phyloP scores from a whole-genome alignment of 176 grass and related monocot species.

The Aegilops bicornis region DNA sequence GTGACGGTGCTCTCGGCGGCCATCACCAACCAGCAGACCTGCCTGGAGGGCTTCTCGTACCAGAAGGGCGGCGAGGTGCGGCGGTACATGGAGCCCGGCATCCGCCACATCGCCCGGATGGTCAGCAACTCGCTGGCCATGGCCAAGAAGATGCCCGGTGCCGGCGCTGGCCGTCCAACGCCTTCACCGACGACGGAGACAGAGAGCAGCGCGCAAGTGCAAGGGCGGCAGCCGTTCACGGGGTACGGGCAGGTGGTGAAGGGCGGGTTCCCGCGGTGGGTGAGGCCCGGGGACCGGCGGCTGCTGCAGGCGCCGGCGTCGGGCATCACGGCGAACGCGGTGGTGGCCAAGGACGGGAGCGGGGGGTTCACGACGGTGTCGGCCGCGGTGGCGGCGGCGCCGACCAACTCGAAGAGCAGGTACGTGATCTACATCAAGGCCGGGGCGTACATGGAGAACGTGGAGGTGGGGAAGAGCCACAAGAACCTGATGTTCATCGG shows the following conservation, averaged over 20 bases:
- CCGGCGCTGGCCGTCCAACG: background rate
- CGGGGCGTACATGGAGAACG: constrained; percentile 86
- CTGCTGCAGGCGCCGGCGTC: constrained; percentile 60
- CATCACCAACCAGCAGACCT: constrained; percentile 90
- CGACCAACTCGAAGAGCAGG: constrained; percentile 41
- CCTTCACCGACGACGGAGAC: background rate
- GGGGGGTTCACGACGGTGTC: constrained; percentile 65
- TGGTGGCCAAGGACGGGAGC: constrained; percentile 73
- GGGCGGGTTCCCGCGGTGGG: constrained; percentile 58
- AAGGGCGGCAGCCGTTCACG: constrained; percentile 42
- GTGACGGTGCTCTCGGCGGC: constrained; percentile 72
- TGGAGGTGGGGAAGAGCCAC: constrained; percentile 70
- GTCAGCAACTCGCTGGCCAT: constrained; percentile 92
- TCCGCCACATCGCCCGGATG: constrained; percentile 52
- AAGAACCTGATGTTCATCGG: constrained; percentile 84
- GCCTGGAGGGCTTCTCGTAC: constrained; percentile 68
- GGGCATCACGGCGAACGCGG: constrained; percentile 30
- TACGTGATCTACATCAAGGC: constrained; percentile 92
- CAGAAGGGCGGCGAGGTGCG: constrained; percentile 36
- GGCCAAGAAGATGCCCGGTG: constrained; percentile 61
- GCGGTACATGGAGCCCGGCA: constrained; percentile 36
- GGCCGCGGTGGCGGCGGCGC: constrained; percentile 72
- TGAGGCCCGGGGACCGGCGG: constrained; percentile 48
- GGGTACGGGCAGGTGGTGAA: constrained; percentile 64
- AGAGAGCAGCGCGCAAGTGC: no score